A percentile compares a stretch with the other conserved stretches of the same genome.
phyloP scores from a whole-genome alignment of 139 green algal species.

The Closterium sp. region DNA sequence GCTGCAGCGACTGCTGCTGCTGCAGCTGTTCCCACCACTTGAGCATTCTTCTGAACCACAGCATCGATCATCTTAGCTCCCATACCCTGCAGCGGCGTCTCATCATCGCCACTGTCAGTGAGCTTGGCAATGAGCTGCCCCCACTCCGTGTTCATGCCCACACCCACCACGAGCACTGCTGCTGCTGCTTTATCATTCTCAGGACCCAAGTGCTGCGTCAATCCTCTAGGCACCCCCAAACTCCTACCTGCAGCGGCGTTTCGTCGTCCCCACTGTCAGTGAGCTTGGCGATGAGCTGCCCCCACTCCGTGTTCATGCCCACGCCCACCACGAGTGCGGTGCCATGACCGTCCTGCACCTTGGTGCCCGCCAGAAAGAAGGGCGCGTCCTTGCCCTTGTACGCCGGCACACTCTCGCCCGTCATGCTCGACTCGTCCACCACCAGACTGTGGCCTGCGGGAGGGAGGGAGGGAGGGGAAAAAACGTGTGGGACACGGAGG shows the following conservation, averaged over 20 bases:
- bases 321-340: slow-evolving; percentile 66
- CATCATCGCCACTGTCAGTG: slow-evolving; percentile 17
- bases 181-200: background rate
- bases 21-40: too few species aligned
- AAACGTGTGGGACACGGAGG: background rate
- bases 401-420: slow-evolving; percentile 82
- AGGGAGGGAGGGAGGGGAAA: background rate
- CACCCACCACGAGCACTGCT: slow-evolving; percentile 61
- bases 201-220: background rate
- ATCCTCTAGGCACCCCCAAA: too few species aligned
- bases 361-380: slow-evolving; percentile 81
- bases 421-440: slow-evolving; percentile 88
- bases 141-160: slow-evolving; percentile 85
- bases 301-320: slow-evolving; percentile 82
- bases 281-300: slow-evolving; percentile 72
- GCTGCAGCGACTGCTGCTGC: too few species aligned
- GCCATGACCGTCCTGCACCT: slow-evolving; percentile 60
- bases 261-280: slow-evolving; percentile 58
- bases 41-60: too few species aligned
- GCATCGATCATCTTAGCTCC: too few species aligned
- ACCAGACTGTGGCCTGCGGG: slow-evolving; percentile 68
- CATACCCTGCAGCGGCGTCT: slow-evolving; percentile 47
- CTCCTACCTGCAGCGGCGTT: slow-evolving; percentile 21
- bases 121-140: slow-evolving; percentile 84
- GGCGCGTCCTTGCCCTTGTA: slow-evolving; percentile 60